Evolutionary conservation across 148 eudicot genomes (phyloP), one percentile per base, ranked within the genome.

Genomic region (Chenopodium album): DNA sequence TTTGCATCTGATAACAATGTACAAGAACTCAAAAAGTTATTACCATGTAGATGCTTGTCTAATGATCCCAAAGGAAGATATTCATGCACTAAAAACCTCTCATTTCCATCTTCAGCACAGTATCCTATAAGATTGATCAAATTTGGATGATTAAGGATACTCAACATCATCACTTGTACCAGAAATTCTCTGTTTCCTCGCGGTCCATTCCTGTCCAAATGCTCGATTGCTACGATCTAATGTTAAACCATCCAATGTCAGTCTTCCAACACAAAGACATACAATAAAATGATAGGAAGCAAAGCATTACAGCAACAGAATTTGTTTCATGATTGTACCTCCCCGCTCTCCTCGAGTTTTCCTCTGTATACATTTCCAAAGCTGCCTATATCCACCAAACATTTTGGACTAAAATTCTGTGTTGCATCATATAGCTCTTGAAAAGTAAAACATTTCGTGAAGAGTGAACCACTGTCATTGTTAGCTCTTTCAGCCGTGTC

Each of bases 61-160:
- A 93, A 85, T 60, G 93, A 88, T 71, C 94, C 94, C 76, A 85
- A 82, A 26, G 87, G 47, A 85, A 91, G 85, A 67, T 76, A 91
- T 85, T 93, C 97, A 46, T 88, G 90, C 29, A 93, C 97, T 71
- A 93, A 65, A 85, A 93, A 89, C 71, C 91, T 90, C 73, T 91
- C 93, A 47, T 91, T 50, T 50, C 13, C 91, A 62, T 91, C 91
- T 84, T 91, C 94, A 23, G 90, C 90, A 82, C 89, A 90, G 62
- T 90, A 90, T 32, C 92, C 91, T 5, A 88, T 80, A 22, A 88
- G 85, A 31, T 85, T 85, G 60, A 90, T 89, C 29, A 90, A 80
- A 80, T 88, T 84, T 37, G 84, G 81, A 75, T 90, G 88, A 81
- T 87, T 78, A 65, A 87, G 86, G 67, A 82, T 88, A 78, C 90